A percentile compares a stretch with the other conserved stretches of the same genome.
Conservation (phyloP, 805 yeast genomes). For the Priceomyces fermenticarens region DNA sequence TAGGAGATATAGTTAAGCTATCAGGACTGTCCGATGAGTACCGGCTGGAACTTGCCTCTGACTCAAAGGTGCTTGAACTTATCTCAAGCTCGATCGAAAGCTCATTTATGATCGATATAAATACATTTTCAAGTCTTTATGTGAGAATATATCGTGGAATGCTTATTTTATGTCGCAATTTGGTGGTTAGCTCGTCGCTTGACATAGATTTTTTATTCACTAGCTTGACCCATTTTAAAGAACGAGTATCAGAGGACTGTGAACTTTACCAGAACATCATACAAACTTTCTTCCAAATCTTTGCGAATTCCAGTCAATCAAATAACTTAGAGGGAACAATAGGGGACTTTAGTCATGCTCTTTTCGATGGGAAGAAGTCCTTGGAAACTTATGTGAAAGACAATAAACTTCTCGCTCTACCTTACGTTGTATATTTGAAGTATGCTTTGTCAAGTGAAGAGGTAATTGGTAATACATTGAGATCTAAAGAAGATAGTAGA, state of each 20-base stretch:
- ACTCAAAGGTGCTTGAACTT: constrained; percentile 2
- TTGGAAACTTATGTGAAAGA: not conserved
- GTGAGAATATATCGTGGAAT: constrained; percentile 45
- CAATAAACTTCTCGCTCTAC: constrained; percentile 9
- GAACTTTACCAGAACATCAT: constrained; percentile 13
- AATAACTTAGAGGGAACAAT: constrained; percentile 17
- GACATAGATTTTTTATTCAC: constrained; percentile 3
- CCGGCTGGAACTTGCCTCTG: constrained; percentile 5
- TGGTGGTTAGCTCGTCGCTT: constrained; percentile 26
- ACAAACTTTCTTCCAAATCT: constrained; percentile 17
- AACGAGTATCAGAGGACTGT: constrained; percentile 3
- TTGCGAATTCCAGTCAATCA: constrained; percentile 27
- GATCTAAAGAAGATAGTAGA: constrained; percentile 4
- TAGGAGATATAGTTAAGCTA: constrained; percentile 5
- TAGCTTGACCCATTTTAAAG: constrained; percentile 7
- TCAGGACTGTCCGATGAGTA: constrained; percentile 5
- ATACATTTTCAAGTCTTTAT: constrained; percentile 6
- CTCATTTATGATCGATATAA: constrained; percentile 2
- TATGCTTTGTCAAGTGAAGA: constrained; percentile 7
- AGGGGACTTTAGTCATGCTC: constrained; percentile 1
- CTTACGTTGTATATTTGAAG: constrained; percentile 5
- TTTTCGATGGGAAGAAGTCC: constrained; percentile 5
- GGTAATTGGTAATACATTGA: constrained; percentile 12
- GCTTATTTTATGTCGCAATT: constrained; percentile 47
- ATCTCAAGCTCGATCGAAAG: constrained; percentile 8